These are phyloP conservation scores for Botrytis paeoniae DNA, from an alignment of 2,329 filamentous ascomycete genomes.

Conservation along the genomic window DNA sequence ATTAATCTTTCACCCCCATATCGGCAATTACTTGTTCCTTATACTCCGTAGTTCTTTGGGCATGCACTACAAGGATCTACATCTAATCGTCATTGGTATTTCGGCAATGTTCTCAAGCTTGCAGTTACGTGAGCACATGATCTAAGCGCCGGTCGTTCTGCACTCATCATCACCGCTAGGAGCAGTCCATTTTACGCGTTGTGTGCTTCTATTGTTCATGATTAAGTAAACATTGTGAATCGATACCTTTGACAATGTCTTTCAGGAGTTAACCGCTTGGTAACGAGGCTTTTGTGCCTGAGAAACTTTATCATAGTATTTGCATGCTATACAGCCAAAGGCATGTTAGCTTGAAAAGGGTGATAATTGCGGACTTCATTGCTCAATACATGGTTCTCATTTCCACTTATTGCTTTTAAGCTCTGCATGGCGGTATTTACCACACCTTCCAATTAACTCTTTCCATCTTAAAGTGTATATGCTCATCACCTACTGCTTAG, in stretches of 20 bases:
- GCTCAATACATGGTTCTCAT: background rate
- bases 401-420: background rate
- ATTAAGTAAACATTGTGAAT: background rate
- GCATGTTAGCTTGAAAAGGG: background rate
- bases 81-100: background rate
- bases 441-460: background rate
- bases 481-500: background rate
- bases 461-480: background rate
- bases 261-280: background rate
- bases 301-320: background rate
- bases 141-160: background rate
- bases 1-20: background rate
- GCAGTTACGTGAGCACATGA: background rate
- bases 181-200: background rate
- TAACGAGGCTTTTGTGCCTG: background rate
- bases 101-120: background rate
- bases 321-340: background rate
- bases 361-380: background rate
- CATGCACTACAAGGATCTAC: background rate
- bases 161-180: background rate
- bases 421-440: background rate
- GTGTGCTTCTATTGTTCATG: background rate
- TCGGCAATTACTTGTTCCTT: background rate
- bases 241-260: too few species aligned
- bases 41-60: background rate